phyloP scores from a whole-genome alignment of 2,329 filamentous ascomycete genomes.

The Acephala macrosclerotiorum region DNA sequence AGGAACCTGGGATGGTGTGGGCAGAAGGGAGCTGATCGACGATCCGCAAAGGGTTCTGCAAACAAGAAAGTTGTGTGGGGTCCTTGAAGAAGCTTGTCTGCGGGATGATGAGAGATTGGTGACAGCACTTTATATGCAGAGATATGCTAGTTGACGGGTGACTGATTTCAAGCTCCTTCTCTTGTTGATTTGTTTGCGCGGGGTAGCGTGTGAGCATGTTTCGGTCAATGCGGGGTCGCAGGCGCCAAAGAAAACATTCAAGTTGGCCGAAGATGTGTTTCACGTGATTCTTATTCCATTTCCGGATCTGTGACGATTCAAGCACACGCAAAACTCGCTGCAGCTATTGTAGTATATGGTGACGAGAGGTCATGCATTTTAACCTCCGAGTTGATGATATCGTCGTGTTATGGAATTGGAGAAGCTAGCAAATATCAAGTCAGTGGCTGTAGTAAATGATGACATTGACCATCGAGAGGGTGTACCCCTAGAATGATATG shows the following conservation, averaged over 20 bases:
- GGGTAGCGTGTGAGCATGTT: neutral
- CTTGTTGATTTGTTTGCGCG: neutral
- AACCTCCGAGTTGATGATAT: too few species aligned
- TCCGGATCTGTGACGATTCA: neutral
- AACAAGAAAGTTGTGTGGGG: neutral
- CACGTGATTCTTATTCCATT: neutral
- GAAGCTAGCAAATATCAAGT: too few species aligned
- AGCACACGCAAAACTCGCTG: neutral
- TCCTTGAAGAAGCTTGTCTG: neutral
- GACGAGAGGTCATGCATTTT: neutral
- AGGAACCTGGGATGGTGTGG: slow-evolving; percentile 4
- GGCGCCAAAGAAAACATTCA: neutral
- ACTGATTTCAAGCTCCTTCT: neutral
- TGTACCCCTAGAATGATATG: too few species aligned
- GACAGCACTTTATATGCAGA: neutral
- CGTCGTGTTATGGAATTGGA: too few species aligned
- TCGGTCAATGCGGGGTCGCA: neutral
- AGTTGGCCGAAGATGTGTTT: neutral
- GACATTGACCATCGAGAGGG: too few species aligned
- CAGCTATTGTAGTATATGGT: neutral
- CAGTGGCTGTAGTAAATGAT: too few species aligned
- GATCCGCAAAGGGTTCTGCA: neutral
- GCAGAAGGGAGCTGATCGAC: slow-evolving; percentile 4
- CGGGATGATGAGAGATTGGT: neutral
- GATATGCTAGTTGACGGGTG: neutral